Evolutionary conservation across 768 basidiomycete species (phyloP), one percentile per base, ranked within the genome.

Genomic region (Leccinum obscurum): DNA sequence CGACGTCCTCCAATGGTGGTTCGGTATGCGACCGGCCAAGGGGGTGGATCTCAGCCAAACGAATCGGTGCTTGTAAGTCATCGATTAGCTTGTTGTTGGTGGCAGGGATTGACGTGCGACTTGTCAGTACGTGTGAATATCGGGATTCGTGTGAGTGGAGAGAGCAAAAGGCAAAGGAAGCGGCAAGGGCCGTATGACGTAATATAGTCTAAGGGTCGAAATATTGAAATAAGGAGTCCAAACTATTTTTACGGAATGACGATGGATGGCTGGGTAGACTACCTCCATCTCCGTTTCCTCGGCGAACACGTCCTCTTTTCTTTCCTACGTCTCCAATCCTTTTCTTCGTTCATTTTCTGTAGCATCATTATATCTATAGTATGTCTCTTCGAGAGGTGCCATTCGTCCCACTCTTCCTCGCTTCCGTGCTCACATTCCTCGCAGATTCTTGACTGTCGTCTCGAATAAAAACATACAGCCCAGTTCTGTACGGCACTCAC

Each of bases 101-200:
- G 11, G 6, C 54, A 15, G 32, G 17, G 41, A 44, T 32, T 26
- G 46, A 28, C 44, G 52, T 4, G 41, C 62, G 52, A 68, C 37
- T 3, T 48, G n/a, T 48, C 55, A 89, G 88, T 51, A 78, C 81
- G 14, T 94, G 92, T 67, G 91, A 93, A 73, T 94, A 92, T 68
- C 74, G 75, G 34, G 75, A 80, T 3, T 86, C 83, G 13, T 95
- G 93, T 67, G 93, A 95, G 75, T 95, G 92, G 92, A 78, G 91
- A 62, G 77, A 76, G 52, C 58, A 64, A 50, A 80, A 78, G 62
- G 85, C 85, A 24, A 64, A 72, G 59, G 84, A 85, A 52, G 58
- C 63, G 28, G 49, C 26, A 8, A 37, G 15, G 34, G 17, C 26
- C 34, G 46, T 56, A 64, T 68, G 26, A 68, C 44, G 52, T 66